Evolutionary conservation across 2,329 filamentous ascomycete genomes (phyloP), one percentile per base, ranked within the genome.

Genomic region (Diaporthe vexans): DNA sequence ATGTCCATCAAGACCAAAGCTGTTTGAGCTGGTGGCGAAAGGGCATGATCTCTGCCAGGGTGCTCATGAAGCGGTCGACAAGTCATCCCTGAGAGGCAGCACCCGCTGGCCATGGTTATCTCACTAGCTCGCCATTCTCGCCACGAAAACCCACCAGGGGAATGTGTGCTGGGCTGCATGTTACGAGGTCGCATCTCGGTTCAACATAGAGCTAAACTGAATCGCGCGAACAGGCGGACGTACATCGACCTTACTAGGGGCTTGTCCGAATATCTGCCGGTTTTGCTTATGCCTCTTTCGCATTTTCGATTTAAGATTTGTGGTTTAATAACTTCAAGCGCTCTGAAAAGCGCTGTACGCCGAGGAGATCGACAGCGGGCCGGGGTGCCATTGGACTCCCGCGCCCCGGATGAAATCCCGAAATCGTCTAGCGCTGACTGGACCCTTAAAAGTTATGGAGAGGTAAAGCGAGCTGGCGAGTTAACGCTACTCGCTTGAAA

Each of bases 341-440:
- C 43, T 24, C 43, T 21, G 11, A 37, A 52, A 11, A 37, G 46
- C 17, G 15, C 26, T 52, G 21, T 52, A 24, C 43, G 33, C 63
- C 63, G 63, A 68, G 61, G n/a, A 21, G 63, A 68, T 68, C 48
- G 33, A 46, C 63, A 29, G 61, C 61, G 29, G 61, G 29, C 29
- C 46, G 8, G 61, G 17, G 29, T 35, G 61, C 46, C 61, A 67
- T 37, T 67, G 61, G 61, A 19, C 46, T 67, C 46, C 46, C 46
- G 33, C n/a, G 46, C 29, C 9, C 21, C 63, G 33, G 46, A 21
- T 13, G 15, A 19, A 21, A 17, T 21, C 52, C 48, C 15, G 33
- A 24, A 68, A 40, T 26, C 29, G 48, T 35, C 48, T 68, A 68
- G 63, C 54, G 63, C 63, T 68, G 63, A 68, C 48, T 2, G 63